These are phyloP conservation scores for Alternaria sp. DNA, from an alignment of 2,329 filamentous ascomycete genomes.

Conservation along the genomic window DNA sequence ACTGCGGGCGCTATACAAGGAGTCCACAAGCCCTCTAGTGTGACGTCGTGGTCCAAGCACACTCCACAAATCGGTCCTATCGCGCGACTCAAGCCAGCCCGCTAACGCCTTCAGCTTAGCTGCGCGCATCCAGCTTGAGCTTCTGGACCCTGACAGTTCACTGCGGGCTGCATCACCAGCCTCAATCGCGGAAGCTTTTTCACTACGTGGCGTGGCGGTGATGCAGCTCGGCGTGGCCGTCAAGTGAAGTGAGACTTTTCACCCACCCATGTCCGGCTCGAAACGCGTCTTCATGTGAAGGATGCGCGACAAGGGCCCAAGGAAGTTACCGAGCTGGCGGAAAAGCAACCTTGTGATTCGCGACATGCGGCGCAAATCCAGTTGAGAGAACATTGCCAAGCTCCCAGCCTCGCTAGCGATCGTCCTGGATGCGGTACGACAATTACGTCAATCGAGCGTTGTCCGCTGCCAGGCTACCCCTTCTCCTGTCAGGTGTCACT, in stretches of 20 bases:
- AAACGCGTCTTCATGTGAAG: conserved; percentile 10
- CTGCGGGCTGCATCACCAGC: conserved; percentile 18
- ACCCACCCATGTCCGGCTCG: not conserved
- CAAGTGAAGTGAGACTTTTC: conserved; percentile 8
- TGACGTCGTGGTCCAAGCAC: conserved; percentile 26
- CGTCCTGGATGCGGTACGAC: conserved; percentile 12
- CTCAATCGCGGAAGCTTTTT: conserved; percentile 13
- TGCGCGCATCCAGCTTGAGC: conserved; percentile 9
- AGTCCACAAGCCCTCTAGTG: conserved; percentile 14
- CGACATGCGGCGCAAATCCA: conserved; percentile 8
- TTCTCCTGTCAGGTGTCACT: not conserved
- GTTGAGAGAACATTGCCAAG: conserved; percentile 16
- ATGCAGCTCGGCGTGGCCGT: conserved; percentile 17
- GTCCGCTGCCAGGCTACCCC: not conserved
- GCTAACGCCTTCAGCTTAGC: conserved; percentile 12
- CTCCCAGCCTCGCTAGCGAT: conserved; percentile 16
- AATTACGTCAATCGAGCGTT: conserved; percentile 17
- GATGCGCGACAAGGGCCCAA: conserved; percentile 8
- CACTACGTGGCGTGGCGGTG: not conserved
- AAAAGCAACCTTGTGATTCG: conserved; percentile 13
- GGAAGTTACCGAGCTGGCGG: conserved; percentile 10
- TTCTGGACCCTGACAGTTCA: conserved; percentile 19
- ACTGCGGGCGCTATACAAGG: conserved; percentile 23
- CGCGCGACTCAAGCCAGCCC: conserved; percentile 4
- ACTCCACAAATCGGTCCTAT: conserved; percentile 20